Evolutionary conservation across 2,329 filamentous ascomycete species (phyloP).

Genomic region (Xylariaceae sp.): DNA sequence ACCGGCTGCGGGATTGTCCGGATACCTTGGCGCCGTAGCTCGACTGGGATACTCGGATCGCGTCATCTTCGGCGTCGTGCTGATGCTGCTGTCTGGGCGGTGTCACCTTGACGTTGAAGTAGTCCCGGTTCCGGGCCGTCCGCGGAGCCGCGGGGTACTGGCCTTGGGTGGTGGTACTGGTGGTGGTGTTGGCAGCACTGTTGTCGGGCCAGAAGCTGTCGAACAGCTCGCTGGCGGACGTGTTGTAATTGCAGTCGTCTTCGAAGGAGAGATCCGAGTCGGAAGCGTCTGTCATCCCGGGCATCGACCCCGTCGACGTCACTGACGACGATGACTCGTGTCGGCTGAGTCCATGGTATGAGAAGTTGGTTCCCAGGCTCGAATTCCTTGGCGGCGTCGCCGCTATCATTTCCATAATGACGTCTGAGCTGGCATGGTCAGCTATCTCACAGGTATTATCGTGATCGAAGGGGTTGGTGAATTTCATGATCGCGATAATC

Average conservation of each 20-base stretch:
- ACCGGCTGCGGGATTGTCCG: constrained; percentile 24
- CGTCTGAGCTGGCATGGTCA: constrained; percentile 4
- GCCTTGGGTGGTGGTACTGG: constrained; percentile 9
- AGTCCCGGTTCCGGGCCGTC: constrained; percentile 12
- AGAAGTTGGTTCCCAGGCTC: constrained; percentile 30
- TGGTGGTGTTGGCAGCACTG: not conserved
- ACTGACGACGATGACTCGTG: constrained; percentile 35
- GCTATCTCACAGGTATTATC: not conserved
- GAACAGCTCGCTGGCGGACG: constrained; percentile 43
- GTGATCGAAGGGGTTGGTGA: constrained; percentile 11
- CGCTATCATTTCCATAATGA: constrained; percentile 6
- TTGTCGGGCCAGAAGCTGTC: constrained; percentile 44
- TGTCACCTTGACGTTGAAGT: constrained; percentile 14
- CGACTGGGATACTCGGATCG: constrained; percentile 18
- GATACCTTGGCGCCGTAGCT: constrained; percentile 1
- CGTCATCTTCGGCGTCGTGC: constrained; percentile 17
- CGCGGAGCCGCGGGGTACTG: constrained; percentile 15
- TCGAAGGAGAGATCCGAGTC: constrained; percentile 49
- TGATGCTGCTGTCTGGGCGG: not conserved
- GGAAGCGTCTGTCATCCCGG: constrained; percentile 47
- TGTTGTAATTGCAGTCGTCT: constrained; percentile 46
- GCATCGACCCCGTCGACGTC: constrained; percentile 41
- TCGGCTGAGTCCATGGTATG: constrained; percentile 27
- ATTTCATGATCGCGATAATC: constrained; percentile 18
- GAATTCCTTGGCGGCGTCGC: constrained; percentile 13